Evolutionary conservation across 345 rosid genomes (phyloP).

Genomic region (Rhizophora mangle): DNA sequence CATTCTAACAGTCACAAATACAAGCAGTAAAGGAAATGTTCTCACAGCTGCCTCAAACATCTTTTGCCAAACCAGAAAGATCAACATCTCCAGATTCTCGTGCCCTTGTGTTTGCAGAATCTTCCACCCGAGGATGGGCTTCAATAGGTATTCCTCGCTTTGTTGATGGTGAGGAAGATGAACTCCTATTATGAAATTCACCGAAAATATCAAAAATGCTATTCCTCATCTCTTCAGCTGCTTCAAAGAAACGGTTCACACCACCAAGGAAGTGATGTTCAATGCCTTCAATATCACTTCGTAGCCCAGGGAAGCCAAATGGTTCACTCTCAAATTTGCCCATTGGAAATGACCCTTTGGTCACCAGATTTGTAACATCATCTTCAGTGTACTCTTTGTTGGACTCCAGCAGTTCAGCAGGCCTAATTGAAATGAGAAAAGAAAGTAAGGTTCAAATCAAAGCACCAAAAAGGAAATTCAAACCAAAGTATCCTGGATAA

Average conservation of each 20-base stretch:
- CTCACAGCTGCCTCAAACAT: slow-evolving; percentile 39
- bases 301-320: slow-evolving; percentile 70
- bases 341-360: slow-evolving; percentile 27
- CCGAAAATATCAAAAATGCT: slow-evolving; percentile 55
- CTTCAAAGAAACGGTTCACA: slow-evolving; percentile 55
- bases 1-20: neutral
- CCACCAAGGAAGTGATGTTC: slow-evolving; percentile 59
- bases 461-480: neutral
- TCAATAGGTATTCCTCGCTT: slow-evolving; percentile 54
- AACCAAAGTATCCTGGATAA: neutral
- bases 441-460: neutral
- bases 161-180: slow-evolving; percentile 32
- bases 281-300: slow-evolving; percentile 55
- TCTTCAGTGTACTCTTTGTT: slow-evolving; percentile 87
- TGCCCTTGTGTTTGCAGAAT: slow-evolving; percentile 22
- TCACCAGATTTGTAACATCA: slow-evolving; percentile 64
- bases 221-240: slow-evolving; percentile 69
- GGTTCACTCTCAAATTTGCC: slow-evolving; percentile 37
- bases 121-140: slow-evolving; percentile 35
- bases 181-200: slow-evolving; percentile 24
- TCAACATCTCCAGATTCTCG: slow-evolving; percentile 41
- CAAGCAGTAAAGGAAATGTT: neutral
- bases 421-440: slow-evolving; percentile 40
- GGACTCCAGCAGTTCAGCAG: slow-evolving; percentile 63
- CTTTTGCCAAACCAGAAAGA: slow-evolving; percentile 59